phyloP scores from a whole-genome alignment of 1,284 basidiomycete species.

The Leccinum fallax region DNA sequence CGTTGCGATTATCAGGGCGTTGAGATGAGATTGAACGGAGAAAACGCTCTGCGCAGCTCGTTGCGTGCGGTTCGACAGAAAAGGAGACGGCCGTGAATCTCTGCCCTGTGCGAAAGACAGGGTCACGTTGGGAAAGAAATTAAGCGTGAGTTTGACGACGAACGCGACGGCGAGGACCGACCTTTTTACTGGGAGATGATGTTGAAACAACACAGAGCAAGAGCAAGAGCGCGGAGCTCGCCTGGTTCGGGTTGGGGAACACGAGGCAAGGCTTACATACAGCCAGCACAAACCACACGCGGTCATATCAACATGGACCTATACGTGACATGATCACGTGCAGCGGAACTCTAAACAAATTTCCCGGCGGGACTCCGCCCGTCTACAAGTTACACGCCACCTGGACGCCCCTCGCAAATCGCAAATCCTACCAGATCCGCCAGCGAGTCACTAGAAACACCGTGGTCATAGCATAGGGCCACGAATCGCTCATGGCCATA shows the following conservation, averaged over 20 bases:
- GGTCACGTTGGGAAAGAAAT: background rate
- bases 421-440: background rate
- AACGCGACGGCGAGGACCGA: constrained; percentile 12
- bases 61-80: constrained; percentile 14
- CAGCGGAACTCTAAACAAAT: background rate
- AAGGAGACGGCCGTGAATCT: constrained; percentile 4
- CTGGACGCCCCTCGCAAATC: background rate
- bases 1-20: constrained; percentile 28
- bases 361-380: background rate
- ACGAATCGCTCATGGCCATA: background rate
- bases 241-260: constrained; percentile 31
- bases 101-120: background rate
- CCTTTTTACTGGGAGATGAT: constrained; percentile 26
- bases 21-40: constrained; percentile 25
- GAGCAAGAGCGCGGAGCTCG: constrained; percentile 26
- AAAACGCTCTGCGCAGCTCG: constrained; percentile 33
- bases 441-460: background rate
- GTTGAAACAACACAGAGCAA: constrained; percentile 25
- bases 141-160: background rate
- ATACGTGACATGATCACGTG: constrained; percentile 23
- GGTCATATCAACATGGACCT: constrained; percentile 7
- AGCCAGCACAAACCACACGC: constrained; percentile 13
- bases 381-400: background rate
- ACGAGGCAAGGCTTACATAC: constrained; percentile 36
- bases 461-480: background rate